Evolutionary conservation across 2,329 filamentous ascomycete genomes (phyloP), one percentile per base, ranked within the genome.

Genomic region (Trichoderma koningii): DNA sequence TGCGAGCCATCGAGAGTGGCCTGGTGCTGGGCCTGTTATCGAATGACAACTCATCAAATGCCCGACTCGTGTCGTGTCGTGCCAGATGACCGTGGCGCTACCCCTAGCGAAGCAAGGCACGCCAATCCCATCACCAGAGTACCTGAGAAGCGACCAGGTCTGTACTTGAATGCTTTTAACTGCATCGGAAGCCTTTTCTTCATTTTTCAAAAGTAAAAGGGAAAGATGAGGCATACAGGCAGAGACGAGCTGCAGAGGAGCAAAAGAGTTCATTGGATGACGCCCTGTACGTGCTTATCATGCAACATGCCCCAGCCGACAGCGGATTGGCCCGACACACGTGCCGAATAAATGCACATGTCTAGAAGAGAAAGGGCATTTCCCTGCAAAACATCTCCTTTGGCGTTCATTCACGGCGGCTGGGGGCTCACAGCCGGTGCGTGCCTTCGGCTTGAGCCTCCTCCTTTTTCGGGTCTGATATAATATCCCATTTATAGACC

Each of bases 51-150:
- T 63, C 59, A 55, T 12, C 14, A 55, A 21, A 63, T 55, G 38
- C 50, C 48, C 30, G 41, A 63, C 34, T 47, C 59, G 42, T 53
- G 59, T 47, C 59, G 42, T 53, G 59, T 47, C 59, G 45, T 63
- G 59, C 59, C 34, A 45, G 50, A 45, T 63, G 23, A 42, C 50
- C 19, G 41, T 19, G 21, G 28, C 50, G 42, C 38, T n/a, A 47
- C 50, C 50, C 12, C 28, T 38, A 28, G 15, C 19, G 21, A 47
- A 63, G 59, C 26, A 63, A 63, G 59, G 59, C 42, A 63, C 59
- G 52, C 59, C 59, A 63, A 63, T 63, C 59, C 59, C 19, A 53
- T 53, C 41, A 15, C 2, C n/a, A 26, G 50, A 47, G 41, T 44
- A 5, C 50, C 59, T 63, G 59, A 7, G n/a, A 60, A 59, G 3